Conservation (phyloP, 306 rosid species). For the Argentina anserina region DNA sequence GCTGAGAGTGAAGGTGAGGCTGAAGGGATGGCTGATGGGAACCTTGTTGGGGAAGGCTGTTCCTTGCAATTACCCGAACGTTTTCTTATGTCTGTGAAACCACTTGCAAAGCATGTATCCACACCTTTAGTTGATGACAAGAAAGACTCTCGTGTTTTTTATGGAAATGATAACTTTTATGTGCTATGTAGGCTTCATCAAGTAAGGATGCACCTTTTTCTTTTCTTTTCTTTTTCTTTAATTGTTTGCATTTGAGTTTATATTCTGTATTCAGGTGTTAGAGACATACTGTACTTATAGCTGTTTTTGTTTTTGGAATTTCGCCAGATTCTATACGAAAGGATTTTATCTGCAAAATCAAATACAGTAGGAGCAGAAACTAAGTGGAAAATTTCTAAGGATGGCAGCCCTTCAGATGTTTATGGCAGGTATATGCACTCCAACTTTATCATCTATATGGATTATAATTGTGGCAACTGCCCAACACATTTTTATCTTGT, state of each 20-base stretch:
- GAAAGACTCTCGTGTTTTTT: constrained; percentile 64
- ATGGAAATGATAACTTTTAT: constrained; percentile 88
- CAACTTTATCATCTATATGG: constrained; percentile 9
- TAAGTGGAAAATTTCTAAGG: constrained; percentile 65
- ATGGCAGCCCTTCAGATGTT: constrained; percentile 53
- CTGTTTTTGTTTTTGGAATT: constrained; percentile 31
- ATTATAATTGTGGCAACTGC: constrained; percentile 13
- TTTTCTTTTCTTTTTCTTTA: background rate
- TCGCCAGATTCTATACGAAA: constrained; percentile 77
- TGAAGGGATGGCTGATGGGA: constrained; percentile 70
- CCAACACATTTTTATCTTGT: background rate
- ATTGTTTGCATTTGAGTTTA: background rate
- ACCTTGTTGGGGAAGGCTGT: constrained; percentile 57
- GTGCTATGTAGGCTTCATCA: constrained; percentile 95
- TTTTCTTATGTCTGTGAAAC: constrained; percentile 72
- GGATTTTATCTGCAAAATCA: constrained; percentile 75
- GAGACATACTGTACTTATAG: constrained; percentile 20
- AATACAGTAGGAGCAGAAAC: constrained; percentile 63
- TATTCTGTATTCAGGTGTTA: background rate
- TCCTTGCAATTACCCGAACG: constrained; percentile 62
- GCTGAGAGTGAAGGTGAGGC: constrained; percentile 99
- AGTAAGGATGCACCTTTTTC: constrained; percentile 41
- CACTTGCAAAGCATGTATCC: constrained; percentile 75
- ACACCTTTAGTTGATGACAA: constrained; percentile 43
- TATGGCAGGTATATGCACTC: constrained; percentile 54